phyloP scores from a whole-genome alignment of 352 stramenopile species.

The Phytophthora fragariaefolia region DNA sequence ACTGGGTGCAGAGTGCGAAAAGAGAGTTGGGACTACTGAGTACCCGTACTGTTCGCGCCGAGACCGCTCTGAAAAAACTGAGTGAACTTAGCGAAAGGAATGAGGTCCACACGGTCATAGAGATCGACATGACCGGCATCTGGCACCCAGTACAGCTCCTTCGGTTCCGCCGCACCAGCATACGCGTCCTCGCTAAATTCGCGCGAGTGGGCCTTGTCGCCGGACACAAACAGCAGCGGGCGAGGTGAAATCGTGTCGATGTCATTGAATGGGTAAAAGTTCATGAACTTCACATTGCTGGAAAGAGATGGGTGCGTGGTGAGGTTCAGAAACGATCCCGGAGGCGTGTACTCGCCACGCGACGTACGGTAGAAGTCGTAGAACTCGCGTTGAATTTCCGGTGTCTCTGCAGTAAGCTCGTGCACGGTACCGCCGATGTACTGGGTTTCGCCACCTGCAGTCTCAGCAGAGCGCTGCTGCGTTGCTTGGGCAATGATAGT shows the following conservation, averaged over 20 bases:
- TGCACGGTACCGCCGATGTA: slow-evolving; percentile 8
- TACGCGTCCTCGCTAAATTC: slow-evolving; percentile 28
- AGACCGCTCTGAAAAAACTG: slow-evolving; percentile 17
- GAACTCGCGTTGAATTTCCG: slow-evolving; percentile 16
- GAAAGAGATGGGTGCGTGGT: slow-evolving; percentile 15
- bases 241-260: slow-evolving; percentile 26
- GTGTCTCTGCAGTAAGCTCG: slow-evolving; percentile 13
- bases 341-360: slow-evolving; percentile 21
- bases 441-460: slow-evolving; percentile 1
- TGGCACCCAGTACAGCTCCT: slow-evolving; percentile 24
- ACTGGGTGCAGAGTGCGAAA: background rate
- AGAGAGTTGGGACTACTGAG: background rate
- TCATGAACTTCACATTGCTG: slow-evolving; percentile 13
- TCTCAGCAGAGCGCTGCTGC: slow-evolving; percentile 11
- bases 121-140: slow-evolving; percentile 19
- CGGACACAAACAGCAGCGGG: slow-evolving; percentile 19
- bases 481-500: background rate
- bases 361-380: slow-evolving; percentile 27
- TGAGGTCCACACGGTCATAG: slow-evolving; percentile 21
- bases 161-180: slow-evolving; percentile 12
- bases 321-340: slow-evolving; percentile 1
- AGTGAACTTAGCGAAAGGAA: slow-evolving; percentile 22
- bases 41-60: background rate
- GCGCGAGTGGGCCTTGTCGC: slow-evolving; percentile 15
- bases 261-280: slow-evolving; percentile 32